Base-by-base conservation (phyloP, 2,329 filamentous ascomycete genomes). In the Pyricularia grisea region DNA sequence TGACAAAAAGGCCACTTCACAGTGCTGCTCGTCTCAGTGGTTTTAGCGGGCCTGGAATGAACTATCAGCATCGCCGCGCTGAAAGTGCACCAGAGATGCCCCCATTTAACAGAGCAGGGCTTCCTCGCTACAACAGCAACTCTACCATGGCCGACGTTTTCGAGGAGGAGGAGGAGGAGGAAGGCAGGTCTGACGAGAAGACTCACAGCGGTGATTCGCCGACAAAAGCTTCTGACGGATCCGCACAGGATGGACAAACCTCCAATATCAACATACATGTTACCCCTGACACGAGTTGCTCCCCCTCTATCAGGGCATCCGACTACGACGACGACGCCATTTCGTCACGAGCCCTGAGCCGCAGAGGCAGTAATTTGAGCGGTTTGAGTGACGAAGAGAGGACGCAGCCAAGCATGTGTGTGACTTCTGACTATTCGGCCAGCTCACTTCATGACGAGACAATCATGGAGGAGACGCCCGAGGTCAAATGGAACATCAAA, bases 71-170 rank as follows among this genome's bases (percentile, higher is more conserved):
- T 74, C 84, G 92, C 71, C 88, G 92, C 70, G 88, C 92, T 1
- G 91, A 94, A 75, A 94, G 92, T 75, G 92, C 92, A 1, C 92
- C 92, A 4, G 91, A 92, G 74, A 86, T 94, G 78, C 88, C 87
- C 14, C 89, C 91, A 0, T 94, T 94, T 73, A 91, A 94, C 60
- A 79, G 84, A 28, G 81, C 85, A n/a, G 83, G 83, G 31, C 85
- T 90, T 68, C 84, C 86, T 70, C 84, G 87, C 20, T 88, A 89
- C 67, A 85, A 85, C 58, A 90, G 88, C 76, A 87, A 86, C 72
- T 88, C 90, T 0, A 90, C 90, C 0, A 94, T 95, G 91, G 91
- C 90, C 0, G 92, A 94, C 75, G 92, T 95, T 0, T 95, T 94
- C 72, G 92, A 95, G 75, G 92, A 94, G 73, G 92, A 94, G 31